These are phyloP conservation scores for Metarhizium sp. DNA, from an alignment of 2,329 filamentous ascomycete species.

Conservation along the genomic window DNA sequence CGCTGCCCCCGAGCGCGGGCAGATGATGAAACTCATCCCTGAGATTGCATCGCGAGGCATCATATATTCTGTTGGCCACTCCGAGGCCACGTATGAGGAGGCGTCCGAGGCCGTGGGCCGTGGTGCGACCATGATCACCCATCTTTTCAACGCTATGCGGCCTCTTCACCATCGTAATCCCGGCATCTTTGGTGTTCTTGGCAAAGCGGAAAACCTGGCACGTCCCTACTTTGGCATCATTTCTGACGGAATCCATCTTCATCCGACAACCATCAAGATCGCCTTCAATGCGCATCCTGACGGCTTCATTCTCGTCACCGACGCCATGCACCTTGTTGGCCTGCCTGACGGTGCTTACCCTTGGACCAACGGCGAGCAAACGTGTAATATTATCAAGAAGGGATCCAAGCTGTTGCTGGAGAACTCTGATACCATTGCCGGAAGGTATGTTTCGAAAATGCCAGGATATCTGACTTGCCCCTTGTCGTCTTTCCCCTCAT, in stretches of 20 bases:
- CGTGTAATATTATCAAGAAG: slow-evolving; percentile 55
- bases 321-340: slow-evolving; percentile 83
- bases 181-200: slow-evolving; percentile 79
- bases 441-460: slow-evolving; percentile 42
- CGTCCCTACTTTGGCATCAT: slow-evolving; percentile 84
- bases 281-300: slow-evolving; percentile 78
- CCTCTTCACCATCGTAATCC: slow-evolving; percentile 87
- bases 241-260: slow-evolving; percentile 81
- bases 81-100: slow-evolving; percentile 78
- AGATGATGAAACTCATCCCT: slow-evolving; percentile 60
- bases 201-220: slow-evolving; percentile 46
- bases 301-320: slow-evolving; percentile 82
- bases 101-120: slow-evolving; percentile 61
- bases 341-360: slow-evolving; percentile 75
- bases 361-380: slow-evolving; percentile 66
- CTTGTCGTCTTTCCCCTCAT: too few relatives aligned
- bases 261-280: slow-evolving; percentile 81
- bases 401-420: slow-evolving; percentile 67
- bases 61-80: slow-evolving; percentile 74
- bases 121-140: slow-evolving; percentile 83
- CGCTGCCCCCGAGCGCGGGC: slow-evolving; percentile 70
- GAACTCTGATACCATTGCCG: slow-evolving; percentile 70
- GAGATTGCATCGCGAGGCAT: slow-evolving; percentile 57
- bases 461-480: too few relatives aligned
- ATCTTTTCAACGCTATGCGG: slow-evolving; percentile 90